Evolutionary conservation across 169 alveolate species (phyloP), one percentile per base, ranked within the genome.

Genomic region (Neospora caninum): DNA sequence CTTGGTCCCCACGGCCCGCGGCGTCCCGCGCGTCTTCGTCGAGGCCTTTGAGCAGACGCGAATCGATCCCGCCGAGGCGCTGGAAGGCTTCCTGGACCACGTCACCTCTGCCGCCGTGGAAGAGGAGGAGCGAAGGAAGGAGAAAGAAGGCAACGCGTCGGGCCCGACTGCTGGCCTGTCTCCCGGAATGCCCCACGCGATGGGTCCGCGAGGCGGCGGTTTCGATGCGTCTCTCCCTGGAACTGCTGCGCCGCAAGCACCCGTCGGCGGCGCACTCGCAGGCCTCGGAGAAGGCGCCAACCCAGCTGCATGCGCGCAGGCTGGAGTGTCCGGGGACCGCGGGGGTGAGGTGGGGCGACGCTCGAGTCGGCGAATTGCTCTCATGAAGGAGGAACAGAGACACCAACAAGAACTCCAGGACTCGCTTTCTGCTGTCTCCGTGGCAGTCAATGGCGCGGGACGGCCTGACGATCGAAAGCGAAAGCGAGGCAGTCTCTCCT

Each of bases 11-110:
- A 64, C 94, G 25, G 41, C 73, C 42, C 82, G 84, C 87, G 73
- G 67, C 53, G 84, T 83, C 10, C 87, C 94, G 22, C 94, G 94
- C 67, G 86, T 92, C 41, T 92, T 78, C 69, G 91, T 92, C 49
- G 94, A 92, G 86, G 91, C 94, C 9, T 58, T 39, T 70, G 31
- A 82, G 34, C 54, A 92, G 0, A 58, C 89, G 25, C 73, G n/a
- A 29, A 64, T 64, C 16, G 69, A 82, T 42, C 93, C 93, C 87
- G 43, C 67, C 84, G 87, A 31, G 43, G 87, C 42, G 69, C 64
- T 64, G n/a, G 64, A 4, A 0, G 88, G 67, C 38, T 36, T 9
- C 18, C n/a, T 6, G 22, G 67, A 82, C 0, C 45, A 34, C 38
- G 58, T 39, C 29, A 25, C 88, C 53, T 6, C 54, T 38, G 88